Conservation (phyloP, 2,329 filamentous ascomycete genomes). For the Capronia epimyces region DNA sequence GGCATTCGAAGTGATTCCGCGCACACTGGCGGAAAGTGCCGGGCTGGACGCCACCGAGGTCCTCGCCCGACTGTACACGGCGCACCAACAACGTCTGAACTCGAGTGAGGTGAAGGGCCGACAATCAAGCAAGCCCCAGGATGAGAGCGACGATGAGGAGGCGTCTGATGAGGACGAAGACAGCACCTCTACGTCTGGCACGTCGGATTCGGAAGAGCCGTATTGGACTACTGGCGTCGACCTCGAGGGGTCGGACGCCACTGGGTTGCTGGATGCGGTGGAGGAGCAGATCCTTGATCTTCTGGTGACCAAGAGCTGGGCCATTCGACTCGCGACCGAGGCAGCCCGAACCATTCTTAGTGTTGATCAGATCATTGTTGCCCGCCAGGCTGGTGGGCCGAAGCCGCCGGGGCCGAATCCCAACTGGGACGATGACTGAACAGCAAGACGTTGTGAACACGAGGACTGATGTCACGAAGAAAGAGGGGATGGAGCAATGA, state of each 20-base stretch:
- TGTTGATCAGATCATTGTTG: conserved; percentile 98
- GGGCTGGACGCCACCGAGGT: conserved; percentile 97
- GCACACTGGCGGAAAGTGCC: conserved; percentile 88
- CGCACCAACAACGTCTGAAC: conserved; percentile 59
- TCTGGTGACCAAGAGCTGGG: conserved; percentile 88
- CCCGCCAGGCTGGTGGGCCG: conserved; percentile 90
- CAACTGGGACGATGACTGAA: conserved; percentile 62
- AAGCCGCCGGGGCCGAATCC: conserved; percentile 95
- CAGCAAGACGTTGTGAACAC: background rate
- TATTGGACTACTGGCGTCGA: conserved; percentile 91
- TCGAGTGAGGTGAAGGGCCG: conserved; percentile 24
- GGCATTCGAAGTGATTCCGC: conserved; percentile 93
- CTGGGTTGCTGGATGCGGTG: conserved; percentile 77
- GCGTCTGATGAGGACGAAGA: background rate
- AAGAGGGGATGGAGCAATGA: too few species aligned
- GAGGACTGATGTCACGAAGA: background rate
- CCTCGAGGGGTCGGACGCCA: conserved; percentile 77
- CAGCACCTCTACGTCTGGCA: conserved; percentile 7
- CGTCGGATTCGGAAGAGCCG: conserved; percentile 60
- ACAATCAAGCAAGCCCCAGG: conserved; percentile 26
- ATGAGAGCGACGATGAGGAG: conserved; percentile 9
- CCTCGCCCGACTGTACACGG: conserved; percentile 83
- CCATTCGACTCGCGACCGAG: conserved; percentile 93
- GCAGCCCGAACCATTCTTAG: conserved; percentile 88
- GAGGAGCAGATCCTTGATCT: conserved; percentile 88